Percentiles rank a stretch among this genome's conserved stretches.
Conservation (phyloP, 2,329 filamentous ascomycete species). For the Bipolaris victoriae region DNA sequence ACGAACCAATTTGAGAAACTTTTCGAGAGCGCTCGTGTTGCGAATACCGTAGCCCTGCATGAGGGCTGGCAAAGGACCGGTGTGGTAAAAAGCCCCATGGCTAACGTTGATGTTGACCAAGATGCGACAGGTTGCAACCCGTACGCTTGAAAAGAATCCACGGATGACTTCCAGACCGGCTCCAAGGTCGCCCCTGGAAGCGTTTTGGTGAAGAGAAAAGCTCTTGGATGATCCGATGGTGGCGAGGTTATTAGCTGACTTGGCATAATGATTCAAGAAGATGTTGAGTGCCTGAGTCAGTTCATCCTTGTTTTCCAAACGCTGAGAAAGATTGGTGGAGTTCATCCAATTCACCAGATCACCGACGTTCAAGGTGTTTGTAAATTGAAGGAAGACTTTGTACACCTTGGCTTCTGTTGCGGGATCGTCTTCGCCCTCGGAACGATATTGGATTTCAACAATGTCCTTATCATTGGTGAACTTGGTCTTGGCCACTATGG, state of each 20-base stretch:
- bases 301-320: constrained; percentile 54
- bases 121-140: constrained; percentile 62
- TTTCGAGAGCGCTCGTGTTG: constrained; percentile 31
- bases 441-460: constrained; percentile 25
- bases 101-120: constrained; percentile 68
- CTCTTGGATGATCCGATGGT: constrained; percentile 58
- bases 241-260: constrained; percentile 48
- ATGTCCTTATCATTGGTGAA: constrained; percentile 19
- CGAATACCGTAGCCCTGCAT: constrained; percentile 27
- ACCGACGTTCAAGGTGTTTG: constrained; percentile 19
- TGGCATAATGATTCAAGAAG: constrained; percentile 59
- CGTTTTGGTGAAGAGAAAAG: constrained; percentile 49
- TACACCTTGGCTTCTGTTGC: constrained; percentile 16
- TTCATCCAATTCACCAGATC: constrained; percentile 57
- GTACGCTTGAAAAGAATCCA: constrained; percentile 66
- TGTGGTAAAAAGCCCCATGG: constrained; percentile 62
- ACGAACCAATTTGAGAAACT: constrained; percentile 48
- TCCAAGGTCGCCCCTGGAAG: constrained; percentile 48
- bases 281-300: constrained; percentile 64
- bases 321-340: constrained; percentile 46
- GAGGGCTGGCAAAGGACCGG: constrained; percentile 45
- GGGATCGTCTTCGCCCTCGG: constrained; percentile 30
- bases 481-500: constrained; percentile 28
- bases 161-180: constrained; percentile 62
- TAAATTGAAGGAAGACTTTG: constrained; percentile 23